Percentiles rank a stretch among this genome's conserved stretches.
These are phyloP conservation scores for Hirsutella minnesotensis DNA, from an alignment of 2,329 filamentous ascomycete genomes.

Conservation along the genomic window DNA sequence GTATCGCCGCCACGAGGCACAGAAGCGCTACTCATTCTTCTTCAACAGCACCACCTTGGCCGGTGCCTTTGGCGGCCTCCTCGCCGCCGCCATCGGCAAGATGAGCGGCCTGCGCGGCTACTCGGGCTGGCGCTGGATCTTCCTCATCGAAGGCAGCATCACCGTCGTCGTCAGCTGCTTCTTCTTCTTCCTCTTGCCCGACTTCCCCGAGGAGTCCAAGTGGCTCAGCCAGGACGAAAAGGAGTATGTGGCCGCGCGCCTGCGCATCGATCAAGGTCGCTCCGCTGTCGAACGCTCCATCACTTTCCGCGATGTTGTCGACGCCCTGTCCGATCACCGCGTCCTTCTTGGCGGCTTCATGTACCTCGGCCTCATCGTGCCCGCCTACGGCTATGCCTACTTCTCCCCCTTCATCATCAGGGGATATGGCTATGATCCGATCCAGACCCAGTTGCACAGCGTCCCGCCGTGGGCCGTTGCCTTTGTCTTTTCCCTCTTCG, in stretches of 20 bases:
- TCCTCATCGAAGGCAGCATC: slow-evolving; percentile 62
- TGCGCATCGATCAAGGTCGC: slow-evolving; percentile 57
- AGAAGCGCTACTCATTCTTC: slow-evolving; percentile 89
- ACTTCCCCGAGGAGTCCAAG: slow-evolving; percentile 62
- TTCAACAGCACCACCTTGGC: slow-evolving; percentile 73
- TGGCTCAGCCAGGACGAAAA: slow-evolving; percentile 65
- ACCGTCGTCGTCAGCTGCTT: slow-evolving; percentile 49
- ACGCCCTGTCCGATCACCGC: slow-evolving; percentile 62
- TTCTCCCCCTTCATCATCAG: slow-evolving; percentile 63
- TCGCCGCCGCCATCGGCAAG: slow-evolving; percentile 80
- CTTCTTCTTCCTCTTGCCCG: slow-evolving; percentile 59
- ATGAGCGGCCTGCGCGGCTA: slow-evolving; percentile 64
- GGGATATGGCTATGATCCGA: slow-evolving; percentile 49
- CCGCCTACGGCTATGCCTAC: slow-evolving; percentile 68
- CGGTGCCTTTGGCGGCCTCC: slow-evolving; percentile 74
- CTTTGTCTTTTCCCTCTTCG: slow-evolving; percentile 66
- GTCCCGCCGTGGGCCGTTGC: slow-evolving; percentile 53
- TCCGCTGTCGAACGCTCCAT: slow-evolving; percentile 52
- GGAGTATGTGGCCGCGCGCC: slow-evolving; percentile 50
- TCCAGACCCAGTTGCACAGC: slow-evolving; percentile 45
- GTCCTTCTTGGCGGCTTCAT: slow-evolving; percentile 65
- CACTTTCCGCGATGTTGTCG: slow-evolving; percentile 43
- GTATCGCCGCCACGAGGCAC: slow-evolving; percentile 80
- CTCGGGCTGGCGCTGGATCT: slow-evolving; percentile 69
- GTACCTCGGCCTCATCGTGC: slow-evolving; percentile 72